Base-by-base conservation (phyloP, 1,284 basidiomycete species). In the Kwoniella shivajii region DNA sequence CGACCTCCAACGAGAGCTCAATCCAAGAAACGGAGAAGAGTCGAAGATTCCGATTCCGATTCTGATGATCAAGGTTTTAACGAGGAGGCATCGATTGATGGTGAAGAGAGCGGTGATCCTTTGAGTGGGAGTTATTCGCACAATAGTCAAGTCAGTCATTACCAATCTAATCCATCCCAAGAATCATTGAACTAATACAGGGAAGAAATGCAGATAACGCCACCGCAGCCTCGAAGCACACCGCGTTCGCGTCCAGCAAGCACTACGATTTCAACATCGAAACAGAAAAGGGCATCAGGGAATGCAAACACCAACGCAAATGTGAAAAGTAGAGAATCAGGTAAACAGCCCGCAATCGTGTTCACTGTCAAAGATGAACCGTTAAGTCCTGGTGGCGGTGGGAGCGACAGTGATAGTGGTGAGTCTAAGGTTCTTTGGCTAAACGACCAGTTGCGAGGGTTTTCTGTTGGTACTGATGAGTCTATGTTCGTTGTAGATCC, bases 341-440 rank as follows among this genome's bases (percentile, higher is more conserved):
- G 6, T 18, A 50, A 42, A 47, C 18, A 50, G 37, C 24, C 20
- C 26, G 1, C 33, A 26, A 42, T 48, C 9, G 55, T 55, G 13
- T 22, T 55, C 20, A 52, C 46, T 18, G 57, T 60, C 6, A 63
- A 68, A 29, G 53, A 53, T 20, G 66, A 61, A 41, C 50, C 55
- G 13, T 38, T 54, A 39, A 65, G 56, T 42, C 54, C 54, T 34
- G 33, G 38, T 20, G 18, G 2, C 5, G 30, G 50, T 24, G 18
- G 39, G 26, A 18, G 30, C 6, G 42, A 41, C 14, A 52, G 47
- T 41, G 56, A 59, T 33, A 61, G 60, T 37, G 68, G 64, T 65
- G 54, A 52, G 61, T 59, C 13, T 7, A 26, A n/a, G 4, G 22
- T 18, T 6, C 7, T 26, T 26, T 1, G 6, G 14, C 13, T 24